phyloP scores from a whole-genome alignment of 441 rosid species.

The Raphanus hybrid region DNA sequence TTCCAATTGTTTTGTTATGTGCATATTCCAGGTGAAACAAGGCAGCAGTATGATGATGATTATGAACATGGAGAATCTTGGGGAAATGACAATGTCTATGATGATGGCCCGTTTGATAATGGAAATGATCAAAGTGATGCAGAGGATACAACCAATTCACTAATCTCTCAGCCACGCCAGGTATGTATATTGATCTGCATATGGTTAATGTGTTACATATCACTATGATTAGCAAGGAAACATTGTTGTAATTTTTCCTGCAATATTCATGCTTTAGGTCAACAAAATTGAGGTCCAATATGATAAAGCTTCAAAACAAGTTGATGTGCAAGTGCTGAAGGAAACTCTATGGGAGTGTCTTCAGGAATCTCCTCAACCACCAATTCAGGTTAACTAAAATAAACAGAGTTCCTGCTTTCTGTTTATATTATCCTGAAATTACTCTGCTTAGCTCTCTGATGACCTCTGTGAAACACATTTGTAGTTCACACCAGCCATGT shows the following conservation, averaged over 20 bases:
- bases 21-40: conserved; percentile 55
- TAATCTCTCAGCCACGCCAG: conserved; percentile 95
- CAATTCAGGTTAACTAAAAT: conserved; percentile 50
- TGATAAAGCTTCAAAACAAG: conserved; percentile 89
- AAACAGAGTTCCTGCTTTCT: not conserved
- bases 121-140: conserved; percentile 64
- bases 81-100: conserved; percentile 63
- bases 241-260: conserved; percentile 5
- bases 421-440: not conserved
- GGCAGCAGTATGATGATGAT: conserved; percentile 58
- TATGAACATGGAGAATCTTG: conserved; percentile 60
- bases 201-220: conserved; percentile 15
- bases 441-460: not conserved
- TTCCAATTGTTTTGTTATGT: conserved; percentile 16
- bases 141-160: conserved; percentile 54
- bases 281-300: conserved; percentile 79
- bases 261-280: conserved; percentile 54
- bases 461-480: not conserved
- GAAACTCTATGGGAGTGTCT: conserved; percentile 85
- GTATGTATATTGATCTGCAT: conserved; percentile 46
- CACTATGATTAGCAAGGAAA: not conserved
- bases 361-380: conserved; percentile 54
- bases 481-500: not conserved
- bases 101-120: conserved; percentile 47
- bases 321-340: conserved; percentile 84